These are phyloP conservation scores for Yarrowia sp. DNA, from an alignment of 805 yeast genomes.

Conservation along the genomic window DNA sequence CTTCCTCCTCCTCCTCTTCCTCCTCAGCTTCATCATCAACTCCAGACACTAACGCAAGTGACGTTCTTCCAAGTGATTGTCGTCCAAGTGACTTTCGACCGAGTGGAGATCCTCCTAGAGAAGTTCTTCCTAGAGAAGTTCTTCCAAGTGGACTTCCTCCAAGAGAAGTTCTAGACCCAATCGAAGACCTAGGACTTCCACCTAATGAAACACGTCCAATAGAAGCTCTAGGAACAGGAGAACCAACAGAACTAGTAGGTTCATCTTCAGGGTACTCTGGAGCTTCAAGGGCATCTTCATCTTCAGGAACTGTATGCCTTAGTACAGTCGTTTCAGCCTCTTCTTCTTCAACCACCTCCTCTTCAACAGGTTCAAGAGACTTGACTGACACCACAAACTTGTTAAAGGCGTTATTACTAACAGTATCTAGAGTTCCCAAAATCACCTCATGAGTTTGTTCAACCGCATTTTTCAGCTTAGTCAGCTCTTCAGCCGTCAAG, in stretches of 20 bases:
- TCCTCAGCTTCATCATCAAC: neutral
- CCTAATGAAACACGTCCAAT: neutral
- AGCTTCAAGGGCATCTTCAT: neutral
- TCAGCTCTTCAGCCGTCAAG: neutral
- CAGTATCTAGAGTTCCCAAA: neutral
- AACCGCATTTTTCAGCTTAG: neutral
- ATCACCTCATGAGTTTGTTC: neutral
- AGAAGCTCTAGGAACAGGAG: neutral
- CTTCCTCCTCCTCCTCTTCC: neutral
- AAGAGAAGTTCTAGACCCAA: neutral
- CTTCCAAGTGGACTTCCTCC: neutral
- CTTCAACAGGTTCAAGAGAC: neutral
- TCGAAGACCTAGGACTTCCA: neutral
- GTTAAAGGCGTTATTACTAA: neutral
- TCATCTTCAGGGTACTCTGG: conserved; percentile 14
- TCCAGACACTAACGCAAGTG: neutral
- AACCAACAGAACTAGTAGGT: neutral
- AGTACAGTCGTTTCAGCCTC: neutral
- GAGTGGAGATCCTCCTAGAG: neutral
- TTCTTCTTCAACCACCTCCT: neutral
- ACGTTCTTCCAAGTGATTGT: neutral
- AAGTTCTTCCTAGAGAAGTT: neutral
- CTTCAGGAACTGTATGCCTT: conserved; percentile 2
- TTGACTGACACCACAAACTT: neutral
- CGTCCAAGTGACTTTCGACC: neutral